Evolutionary conservation across 1,139 yeast species (phyloP).

Genomic region (Schwanniomyces etchellsii): DNA sequence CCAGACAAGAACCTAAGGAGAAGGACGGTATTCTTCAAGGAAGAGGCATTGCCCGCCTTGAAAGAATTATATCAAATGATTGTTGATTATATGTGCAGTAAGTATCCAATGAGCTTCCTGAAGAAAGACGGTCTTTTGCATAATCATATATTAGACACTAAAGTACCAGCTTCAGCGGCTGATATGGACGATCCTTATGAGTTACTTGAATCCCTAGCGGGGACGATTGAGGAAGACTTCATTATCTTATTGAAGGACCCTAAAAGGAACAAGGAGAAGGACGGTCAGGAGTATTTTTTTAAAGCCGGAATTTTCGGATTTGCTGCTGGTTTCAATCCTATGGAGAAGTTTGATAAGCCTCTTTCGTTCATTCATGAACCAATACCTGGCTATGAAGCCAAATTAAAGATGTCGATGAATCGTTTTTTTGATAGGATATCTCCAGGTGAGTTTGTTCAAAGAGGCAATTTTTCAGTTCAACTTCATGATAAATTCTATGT

Average conservation of each 20-base stretch:
- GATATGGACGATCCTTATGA: background rate
- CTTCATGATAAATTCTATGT: conserved; percentile 43
- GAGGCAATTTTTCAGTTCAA: conserved; percentile 51
- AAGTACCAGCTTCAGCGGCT: conserved; percentile 19
- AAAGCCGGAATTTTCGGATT: conserved; percentile 52
- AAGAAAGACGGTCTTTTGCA: conserved; percentile 12
- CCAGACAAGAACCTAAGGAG: conserved; percentile 18
- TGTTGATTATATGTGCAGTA: conserved; percentile 31
- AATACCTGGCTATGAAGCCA: conserved; percentile 46
- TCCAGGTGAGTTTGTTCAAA: conserved; percentile 39
- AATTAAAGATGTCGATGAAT: conserved; percentile 47
- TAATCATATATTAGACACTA: conserved; percentile 30
- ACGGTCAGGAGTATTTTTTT: conserved; percentile 25
- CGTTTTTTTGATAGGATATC: conserved; percentile 38
- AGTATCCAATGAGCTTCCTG: conserved; percentile 48
- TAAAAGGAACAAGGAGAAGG: conserved; percentile 41
- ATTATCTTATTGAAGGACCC: conserved; percentile 43
- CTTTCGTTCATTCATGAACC: conserved; percentile 45
- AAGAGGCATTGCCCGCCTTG: conserved; percentile 26
- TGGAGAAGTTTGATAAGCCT: conserved; percentile 39
- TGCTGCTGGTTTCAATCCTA: conserved; percentile 62
- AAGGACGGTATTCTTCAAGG: conserved; percentile 7
- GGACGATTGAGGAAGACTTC: conserved; percentile 53
- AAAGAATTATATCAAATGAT: conserved; percentile 43
- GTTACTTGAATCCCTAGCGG: background rate